Conservation (phyloP, 306 rosid species). For the Rosa rugosa region DNA sequence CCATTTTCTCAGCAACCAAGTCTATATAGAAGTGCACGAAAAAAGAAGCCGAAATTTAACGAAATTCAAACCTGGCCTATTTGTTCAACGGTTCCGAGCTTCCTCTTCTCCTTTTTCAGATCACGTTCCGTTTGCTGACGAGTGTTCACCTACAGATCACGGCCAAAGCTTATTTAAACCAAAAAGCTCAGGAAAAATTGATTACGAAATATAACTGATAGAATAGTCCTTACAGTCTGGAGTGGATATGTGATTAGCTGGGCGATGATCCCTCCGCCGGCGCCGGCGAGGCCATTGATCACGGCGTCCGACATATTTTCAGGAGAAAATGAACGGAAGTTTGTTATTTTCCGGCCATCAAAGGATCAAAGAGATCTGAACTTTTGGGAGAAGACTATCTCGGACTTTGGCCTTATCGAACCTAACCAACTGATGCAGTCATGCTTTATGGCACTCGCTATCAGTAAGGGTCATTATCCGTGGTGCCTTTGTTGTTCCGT, state of each 20-base stretch:
- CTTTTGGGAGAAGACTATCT: neutral
- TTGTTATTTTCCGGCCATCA: constrained; percentile 20
- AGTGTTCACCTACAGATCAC: constrained; percentile 74
- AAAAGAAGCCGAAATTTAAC: neutral
- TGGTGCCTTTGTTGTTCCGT: constrained; percentile 26
- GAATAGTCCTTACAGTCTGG: constrained; percentile 54
- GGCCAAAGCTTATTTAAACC: neutral
- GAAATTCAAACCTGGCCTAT: constrained; percentile 66
- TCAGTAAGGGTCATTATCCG: constrained; percentile 14
- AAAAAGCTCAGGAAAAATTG: neutral
- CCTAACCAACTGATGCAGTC: neutral
- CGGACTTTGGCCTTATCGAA: constrained; percentile 27
- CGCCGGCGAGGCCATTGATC: constrained; percentile 97
- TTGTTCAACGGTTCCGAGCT: constrained; percentile 54
- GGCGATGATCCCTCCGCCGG: constrained; percentile 98
- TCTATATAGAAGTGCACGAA: neutral
- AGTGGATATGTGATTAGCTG: constrained; percentile 98
- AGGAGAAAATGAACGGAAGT: neutral
- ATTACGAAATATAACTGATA: neutral
- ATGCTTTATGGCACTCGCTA: constrained; percentile 12
- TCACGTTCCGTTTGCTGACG: constrained; percentile 97
- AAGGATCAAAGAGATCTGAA: constrained; percentile 11
- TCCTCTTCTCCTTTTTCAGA: constrained; percentile 55
- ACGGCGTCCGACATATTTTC: constrained; percentile 79
- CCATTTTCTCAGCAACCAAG: constrained; percentile 1